These are phyloP conservation scores for Pyrenochaeta sp. DNA, from an alignment of 2,329 filamentous ascomycete genomes.

Conservation along the genomic window DNA sequence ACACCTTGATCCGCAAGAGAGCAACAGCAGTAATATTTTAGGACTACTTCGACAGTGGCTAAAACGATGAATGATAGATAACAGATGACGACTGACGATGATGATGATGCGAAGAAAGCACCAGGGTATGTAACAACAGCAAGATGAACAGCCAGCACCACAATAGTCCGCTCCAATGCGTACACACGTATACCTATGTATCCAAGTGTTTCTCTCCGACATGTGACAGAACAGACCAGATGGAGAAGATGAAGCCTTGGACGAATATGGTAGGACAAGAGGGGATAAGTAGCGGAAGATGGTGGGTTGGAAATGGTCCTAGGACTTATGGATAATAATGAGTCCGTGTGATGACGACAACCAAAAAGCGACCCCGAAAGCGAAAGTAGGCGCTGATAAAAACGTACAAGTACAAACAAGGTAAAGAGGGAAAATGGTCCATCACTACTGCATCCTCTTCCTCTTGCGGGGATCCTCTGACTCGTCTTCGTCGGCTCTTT, in stretches of 20 bases:
- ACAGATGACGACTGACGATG: not conserved
- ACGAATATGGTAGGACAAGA: too few species aligned
- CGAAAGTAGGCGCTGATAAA: not conserved
- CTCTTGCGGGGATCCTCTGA: constrained; percentile 69
- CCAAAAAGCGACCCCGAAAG: not conserved
- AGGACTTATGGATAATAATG: not conserved
- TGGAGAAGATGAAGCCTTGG: not conserved
- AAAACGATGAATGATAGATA: not conserved
- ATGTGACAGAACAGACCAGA: not conserved
- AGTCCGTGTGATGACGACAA: not conserved
- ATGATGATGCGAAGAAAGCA: not conserved
- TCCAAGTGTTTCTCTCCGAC: not conserved
- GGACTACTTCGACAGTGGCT: not conserved
- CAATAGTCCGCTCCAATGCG: too few species aligned
- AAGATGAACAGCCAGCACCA: not conserved
- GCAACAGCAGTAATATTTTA: not conserved
- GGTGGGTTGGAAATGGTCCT: too few species aligned
- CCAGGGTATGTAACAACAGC: not conserved
- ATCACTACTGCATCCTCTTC: constrained; percentile 54
- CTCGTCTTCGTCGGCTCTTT: constrained; percentile 71
- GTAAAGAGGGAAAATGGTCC: constrained; percentile 1
- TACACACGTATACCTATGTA: not conserved
- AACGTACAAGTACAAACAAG: constrained; percentile 24
- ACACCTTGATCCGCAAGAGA: too few species aligned
- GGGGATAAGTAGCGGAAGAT: too few species aligned